Conservation (phyloP, 257 asterid genomes). For the Verbena officinalis region DNA sequence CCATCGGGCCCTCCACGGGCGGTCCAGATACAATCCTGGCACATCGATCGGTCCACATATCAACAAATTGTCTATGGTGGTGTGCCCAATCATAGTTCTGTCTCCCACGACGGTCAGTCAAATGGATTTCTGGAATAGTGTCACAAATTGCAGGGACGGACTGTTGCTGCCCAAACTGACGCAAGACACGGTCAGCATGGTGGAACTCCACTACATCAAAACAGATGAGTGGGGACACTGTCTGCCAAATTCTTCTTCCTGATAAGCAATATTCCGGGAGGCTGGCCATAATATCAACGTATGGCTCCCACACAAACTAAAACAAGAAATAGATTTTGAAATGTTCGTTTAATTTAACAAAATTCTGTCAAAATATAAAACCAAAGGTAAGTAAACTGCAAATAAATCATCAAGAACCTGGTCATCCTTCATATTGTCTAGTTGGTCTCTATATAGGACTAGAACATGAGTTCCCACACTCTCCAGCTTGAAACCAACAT, state of each 20-base stretch:
- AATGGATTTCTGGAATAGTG: conserved; percentile 69
- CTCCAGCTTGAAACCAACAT: conserved; percentile 84
- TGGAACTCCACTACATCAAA: conserved; percentile 79
- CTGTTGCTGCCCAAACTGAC: conserved; percentile 76
- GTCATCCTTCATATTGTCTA: conserved; percentile 67
- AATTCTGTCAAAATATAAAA: background rate
- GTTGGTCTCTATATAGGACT: conserved; percentile 52
- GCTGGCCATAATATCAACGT: conserved; percentile 48
- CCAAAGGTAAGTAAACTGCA: conserved; percentile 1
- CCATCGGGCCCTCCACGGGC: conserved; percentile 51
- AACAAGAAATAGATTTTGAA: conserved; percentile 25
- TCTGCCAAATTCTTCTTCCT: conserved; percentile 68
- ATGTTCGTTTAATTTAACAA: background rate
- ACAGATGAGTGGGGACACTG: conserved; percentile 76
- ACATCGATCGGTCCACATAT: conserved; percentile 66
- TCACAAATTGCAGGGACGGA: conserved; percentile 61
- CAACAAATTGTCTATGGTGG: conserved; percentile 70
- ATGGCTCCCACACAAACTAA: conserved; percentile 82
- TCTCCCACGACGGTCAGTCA: conserved; percentile 79
- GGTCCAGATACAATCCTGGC: conserved; percentile 48
- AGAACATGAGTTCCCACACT: conserved; percentile 68
- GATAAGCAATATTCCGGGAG: conserved; percentile 75
- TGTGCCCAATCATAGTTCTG: conserved; percentile 85
- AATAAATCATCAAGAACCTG: conserved; percentile 43
- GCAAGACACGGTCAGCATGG: conserved; percentile 76